These are phyloP conservation scores for Metarhizium humberi DNA, from an alignment of 2,329 filamentous ascomycete genomes.

Conservation along the genomic window DNA sequence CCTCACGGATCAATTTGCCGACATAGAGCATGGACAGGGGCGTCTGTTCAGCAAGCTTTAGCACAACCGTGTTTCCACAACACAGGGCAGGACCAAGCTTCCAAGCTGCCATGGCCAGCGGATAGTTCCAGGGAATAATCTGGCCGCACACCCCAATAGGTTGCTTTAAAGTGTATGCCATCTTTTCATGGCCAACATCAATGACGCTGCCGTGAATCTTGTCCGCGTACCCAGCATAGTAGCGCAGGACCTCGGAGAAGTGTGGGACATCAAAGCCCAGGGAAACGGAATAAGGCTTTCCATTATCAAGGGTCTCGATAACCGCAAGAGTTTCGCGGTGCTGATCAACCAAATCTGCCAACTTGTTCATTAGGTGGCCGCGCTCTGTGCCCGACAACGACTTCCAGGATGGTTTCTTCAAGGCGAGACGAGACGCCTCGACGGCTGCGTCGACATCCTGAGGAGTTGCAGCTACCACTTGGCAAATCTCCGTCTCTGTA, in stretches of 20 bases:
- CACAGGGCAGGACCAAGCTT: conserved; percentile 64
- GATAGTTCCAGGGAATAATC: conserved; percentile 81
- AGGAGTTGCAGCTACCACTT: conserved; percentile 9
- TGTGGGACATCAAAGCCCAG: conserved; percentile 44
- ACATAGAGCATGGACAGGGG: conserved; percentile 52
- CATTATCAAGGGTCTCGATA: conserved; percentile 70
- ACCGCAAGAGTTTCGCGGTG: conserved; percentile 37
- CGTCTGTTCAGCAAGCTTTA: conserved; percentile 54
- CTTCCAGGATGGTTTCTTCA: conserved; percentile 57
- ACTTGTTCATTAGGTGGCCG: conserved; percentile 56
- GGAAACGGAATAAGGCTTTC: conserved; percentile 53
- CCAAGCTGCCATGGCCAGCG: conserved; percentile 66
- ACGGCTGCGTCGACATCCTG: conserved; percentile 12
- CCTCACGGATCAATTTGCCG: conserved; percentile 54
- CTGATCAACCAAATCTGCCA: conserved; percentile 48
- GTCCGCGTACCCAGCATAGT: conserved; percentile 64
- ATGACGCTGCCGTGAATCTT: conserved; percentile 75
- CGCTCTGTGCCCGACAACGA: conserved; percentile 54
- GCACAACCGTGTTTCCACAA: conserved; percentile 53
- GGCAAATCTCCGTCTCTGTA: conserved; percentile 10
- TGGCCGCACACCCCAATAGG: conserved; percentile 62
- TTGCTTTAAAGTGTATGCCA: conserved; percentile 57
- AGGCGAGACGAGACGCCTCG: conserved; percentile 47
- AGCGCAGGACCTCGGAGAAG: conserved; percentile 16
- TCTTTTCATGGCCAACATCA: conserved; percentile 60